Evolutionary conservation across 2,329 filamentous ascomycete genomes (phyloP), one percentile per base, ranked within the genome.

Genomic region (Nigrospora oryzae): DNA sequence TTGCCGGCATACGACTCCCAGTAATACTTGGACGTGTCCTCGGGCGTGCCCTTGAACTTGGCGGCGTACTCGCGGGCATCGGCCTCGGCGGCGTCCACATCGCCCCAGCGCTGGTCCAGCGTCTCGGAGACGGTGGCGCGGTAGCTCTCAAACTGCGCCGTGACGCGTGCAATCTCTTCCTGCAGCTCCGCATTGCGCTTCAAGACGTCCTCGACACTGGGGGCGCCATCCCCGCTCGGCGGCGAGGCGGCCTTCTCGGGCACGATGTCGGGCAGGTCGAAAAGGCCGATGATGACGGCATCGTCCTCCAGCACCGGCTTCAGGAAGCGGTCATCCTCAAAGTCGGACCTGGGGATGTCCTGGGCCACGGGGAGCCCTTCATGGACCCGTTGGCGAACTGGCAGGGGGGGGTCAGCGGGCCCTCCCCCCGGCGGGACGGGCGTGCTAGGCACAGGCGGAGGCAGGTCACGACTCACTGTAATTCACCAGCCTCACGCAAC

Each of bases 301-400:
- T 98, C 93, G 53, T 96, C 89, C 47, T 93, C 84, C 8, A 98
- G 67, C 4, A 89, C 83, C 0, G 93, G 93, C 59, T 86, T 85
- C 47, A 98, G 72, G 58, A 83, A 94, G 51, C 77, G 74, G 51
- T 97, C 91, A 49, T 89, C 79, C n/a, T 81, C 74, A 50, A 96
- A 81, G 23, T 81, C 71, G 2, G 71, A 67, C 33, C 69, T 69
- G 3, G 79, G 72, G 46, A 87, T 81, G 37, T 83, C 65, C 46
- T 76, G 71, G 1, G 79, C 79, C 3, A 79, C 59, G 7, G 66
- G 36, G 32, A 62, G 54, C 36, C 68, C 66, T 34, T 73, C 66
- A 43, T 68, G 67, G 17, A 70, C 69, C 17, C 60, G 63, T 47
- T 66, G 63, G 48, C 77, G 74, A 44, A 81, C 70, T 75, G 42